These are phyloP conservation scores for Phylloboletellus chloephorus DNA, from an alignment of 1,284 basidiomycete genomes.

Conservation along the genomic window DNA sequence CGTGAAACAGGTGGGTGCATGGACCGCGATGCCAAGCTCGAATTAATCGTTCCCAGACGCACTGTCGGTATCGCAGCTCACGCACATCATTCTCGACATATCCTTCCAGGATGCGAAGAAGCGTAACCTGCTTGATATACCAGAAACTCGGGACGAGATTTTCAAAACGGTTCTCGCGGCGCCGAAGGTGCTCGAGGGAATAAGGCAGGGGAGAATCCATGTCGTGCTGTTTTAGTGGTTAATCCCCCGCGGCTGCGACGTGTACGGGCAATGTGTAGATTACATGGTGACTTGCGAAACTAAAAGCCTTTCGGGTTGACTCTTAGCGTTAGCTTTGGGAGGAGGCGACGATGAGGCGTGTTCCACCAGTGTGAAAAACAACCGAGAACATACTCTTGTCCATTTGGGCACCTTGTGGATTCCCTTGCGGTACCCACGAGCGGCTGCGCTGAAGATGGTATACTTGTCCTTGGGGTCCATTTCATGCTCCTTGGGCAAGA, in stretches of 20 bases:
- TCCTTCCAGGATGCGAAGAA: conserved; percentile 70
- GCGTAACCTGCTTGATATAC: conserved; percentile 69
- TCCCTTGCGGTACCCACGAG: conserved; percentile 81
- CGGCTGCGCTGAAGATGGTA: conserved; percentile 78
- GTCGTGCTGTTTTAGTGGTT: conserved; percentile 62
- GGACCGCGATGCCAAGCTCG: conserved; percentile 3
- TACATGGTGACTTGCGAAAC: conserved; percentile 47
- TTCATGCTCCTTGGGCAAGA: conserved; percentile 82
- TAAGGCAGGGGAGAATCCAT: conserved; percentile 67
- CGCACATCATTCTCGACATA: conserved; percentile 75
- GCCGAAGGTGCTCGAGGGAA: conserved; percentile 52
- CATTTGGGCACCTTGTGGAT: conserved; percentile 96
- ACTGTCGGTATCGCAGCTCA: conserved; percentile 62
- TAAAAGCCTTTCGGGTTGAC: conserved; percentile 90
- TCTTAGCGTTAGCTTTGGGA: conserved; percentile 66
- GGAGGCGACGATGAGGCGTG: conserved; percentile 13
- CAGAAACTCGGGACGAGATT: conserved; percentile 76
- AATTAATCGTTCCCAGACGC: conserved; percentile 46
- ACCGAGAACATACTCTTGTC: conserved; percentile 71
- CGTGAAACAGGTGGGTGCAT: conserved; percentile 59
- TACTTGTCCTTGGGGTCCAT: conserved; percentile 93
- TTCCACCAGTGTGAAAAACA: conserved; percentile 2
- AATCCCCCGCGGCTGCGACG: background rate
- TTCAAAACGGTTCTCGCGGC: conserved; percentile 67
- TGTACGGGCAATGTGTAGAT: too few species aligned